Evolutionary conservation across 176 grass and related monocot genomes (phyloP).

Genomic region (Carex myosuroides): DNA sequence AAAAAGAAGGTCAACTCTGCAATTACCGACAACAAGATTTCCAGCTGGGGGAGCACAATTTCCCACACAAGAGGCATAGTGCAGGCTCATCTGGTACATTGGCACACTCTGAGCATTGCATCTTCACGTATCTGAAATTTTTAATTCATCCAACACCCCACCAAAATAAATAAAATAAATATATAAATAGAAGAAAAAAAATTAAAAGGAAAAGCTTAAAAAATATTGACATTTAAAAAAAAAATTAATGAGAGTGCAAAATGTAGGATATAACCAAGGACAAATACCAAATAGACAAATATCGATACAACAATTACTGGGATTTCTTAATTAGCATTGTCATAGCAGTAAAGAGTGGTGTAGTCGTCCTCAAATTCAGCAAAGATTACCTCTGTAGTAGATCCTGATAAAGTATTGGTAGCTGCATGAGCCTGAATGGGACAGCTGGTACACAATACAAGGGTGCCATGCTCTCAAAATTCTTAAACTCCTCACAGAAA

Average conservation of each 20-base stretch:
- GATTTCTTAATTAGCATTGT: not conserved
- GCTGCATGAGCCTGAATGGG: constrained; percentile 86
- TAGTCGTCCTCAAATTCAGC: not conserved
- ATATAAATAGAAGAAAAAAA: too few species aligned
- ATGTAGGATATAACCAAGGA: not conserved
- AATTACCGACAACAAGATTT: constrained; percentile 86
- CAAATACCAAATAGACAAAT: not conserved
- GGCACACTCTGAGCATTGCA: constrained; percentile 66
- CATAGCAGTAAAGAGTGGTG: not conserved
- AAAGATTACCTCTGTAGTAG: constrained; percentile 46
- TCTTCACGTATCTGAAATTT: constrained; percentile 76
- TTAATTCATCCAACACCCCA: not conserved
- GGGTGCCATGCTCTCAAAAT: constrained; percentile 33
- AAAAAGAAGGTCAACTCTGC: constrained; percentile 17
- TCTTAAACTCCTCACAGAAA: constrained; percentile 64
- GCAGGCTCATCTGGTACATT: constrained; percentile 84
- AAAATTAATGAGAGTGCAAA: not conserved
- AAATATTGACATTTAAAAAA: not conserved
- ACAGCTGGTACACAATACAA: constrained; percentile 55
- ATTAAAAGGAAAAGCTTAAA: not conserved
- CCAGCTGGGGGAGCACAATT: constrained; percentile 78
- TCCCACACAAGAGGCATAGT: constrained; percentile 87
- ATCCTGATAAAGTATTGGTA: constrained; percentile 87
- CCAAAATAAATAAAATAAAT: not conserved
- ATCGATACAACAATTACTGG: not conserved